phyloP scores from a whole-genome alignment of 75 land plant genomes.

The Cupressus sempervirens region DNA sequence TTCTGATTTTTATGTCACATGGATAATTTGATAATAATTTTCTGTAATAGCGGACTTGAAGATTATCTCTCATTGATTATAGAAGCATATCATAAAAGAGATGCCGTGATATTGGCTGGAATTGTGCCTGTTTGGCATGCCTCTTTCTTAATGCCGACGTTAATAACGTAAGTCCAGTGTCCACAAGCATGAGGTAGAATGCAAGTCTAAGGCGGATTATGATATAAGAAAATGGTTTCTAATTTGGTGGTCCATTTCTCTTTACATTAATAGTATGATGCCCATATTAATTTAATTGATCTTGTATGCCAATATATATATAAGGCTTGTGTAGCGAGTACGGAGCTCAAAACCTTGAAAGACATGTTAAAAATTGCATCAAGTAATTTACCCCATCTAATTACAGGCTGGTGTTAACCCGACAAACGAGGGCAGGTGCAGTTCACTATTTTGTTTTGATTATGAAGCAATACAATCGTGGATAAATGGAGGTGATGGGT shows the following conservation, averaged over 20 bases:
- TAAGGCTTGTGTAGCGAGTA: neutral
- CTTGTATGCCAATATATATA: too few species aligned
- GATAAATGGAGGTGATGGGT: neutral
- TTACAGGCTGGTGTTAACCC: too few species aligned
- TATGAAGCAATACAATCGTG: neutral
- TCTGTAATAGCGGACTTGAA: neutral
- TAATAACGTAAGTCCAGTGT: neutral
- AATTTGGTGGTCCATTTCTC: neutral
- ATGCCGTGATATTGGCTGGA: neutral
- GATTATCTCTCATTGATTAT: neutral
- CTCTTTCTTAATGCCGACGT: neutral
- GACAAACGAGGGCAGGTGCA: neutral
- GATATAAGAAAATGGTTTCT: neutral
- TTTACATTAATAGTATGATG: neutral
- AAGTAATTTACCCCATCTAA: neutral
- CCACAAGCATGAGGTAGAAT: neutral
- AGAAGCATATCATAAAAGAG: neutral
- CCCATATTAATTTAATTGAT: too few species aligned
- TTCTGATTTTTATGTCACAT: neutral
- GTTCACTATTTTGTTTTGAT: too few species aligned
- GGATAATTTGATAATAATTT: neutral
- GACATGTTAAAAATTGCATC: neutral
- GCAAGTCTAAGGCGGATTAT: neutral
- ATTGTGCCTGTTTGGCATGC: neutral
- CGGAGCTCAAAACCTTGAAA: neutral